A percentile compares a stretch with the other conserved stretches of the same genome.
These are phyloP conservation scores for Salicornia ramosissima DNA, from an alignment of 148 eudicot species.

Conservation along the genomic window DNA sequence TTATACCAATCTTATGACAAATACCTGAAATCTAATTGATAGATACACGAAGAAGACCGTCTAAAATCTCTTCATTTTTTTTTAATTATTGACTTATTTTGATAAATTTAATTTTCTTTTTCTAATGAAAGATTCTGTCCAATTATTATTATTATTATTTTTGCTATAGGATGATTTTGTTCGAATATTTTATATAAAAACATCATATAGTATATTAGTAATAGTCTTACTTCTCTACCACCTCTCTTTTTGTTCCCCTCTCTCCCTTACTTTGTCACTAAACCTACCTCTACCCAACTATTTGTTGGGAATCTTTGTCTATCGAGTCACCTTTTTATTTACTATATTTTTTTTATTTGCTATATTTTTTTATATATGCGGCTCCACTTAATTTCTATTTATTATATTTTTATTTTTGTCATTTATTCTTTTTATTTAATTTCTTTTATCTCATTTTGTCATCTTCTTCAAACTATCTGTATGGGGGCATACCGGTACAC, in stretches of 20 bases:
- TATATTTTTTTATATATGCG: too few species aligned
- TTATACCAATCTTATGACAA: too few species aligned
- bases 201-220: not conserved
- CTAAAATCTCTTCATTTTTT: not conserved
- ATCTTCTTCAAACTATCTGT: too few species aligned
- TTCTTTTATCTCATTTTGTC: too few species aligned
- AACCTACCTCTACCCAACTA: constrained; percentile 1
- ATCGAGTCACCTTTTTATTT: too few species aligned
- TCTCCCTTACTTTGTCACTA: constrained; percentile 8
- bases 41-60: constrained; percentile 3
- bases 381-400: too few species aligned
- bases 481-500: too few species aligned
- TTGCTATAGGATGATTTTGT: constrained; percentile 9
- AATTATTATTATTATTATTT: too few species aligned
- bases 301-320: constrained; percentile 5
- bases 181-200: not conserved
- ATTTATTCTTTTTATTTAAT: too few species aligned
- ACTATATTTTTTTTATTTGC: too few species aligned
- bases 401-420: too few species aligned
- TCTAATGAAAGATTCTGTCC: constrained; percentile 11
- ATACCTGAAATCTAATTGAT: not conserved
- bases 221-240: constrained; percentile 3
- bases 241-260: not conserved
- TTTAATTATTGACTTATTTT: constrained; percentile 13
- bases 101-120: not conserved